Evolutionary conservation across 106 monocot species (phyloP), one percentile per base, ranked within the genome.

Genomic region (Allium sativum): DNA sequence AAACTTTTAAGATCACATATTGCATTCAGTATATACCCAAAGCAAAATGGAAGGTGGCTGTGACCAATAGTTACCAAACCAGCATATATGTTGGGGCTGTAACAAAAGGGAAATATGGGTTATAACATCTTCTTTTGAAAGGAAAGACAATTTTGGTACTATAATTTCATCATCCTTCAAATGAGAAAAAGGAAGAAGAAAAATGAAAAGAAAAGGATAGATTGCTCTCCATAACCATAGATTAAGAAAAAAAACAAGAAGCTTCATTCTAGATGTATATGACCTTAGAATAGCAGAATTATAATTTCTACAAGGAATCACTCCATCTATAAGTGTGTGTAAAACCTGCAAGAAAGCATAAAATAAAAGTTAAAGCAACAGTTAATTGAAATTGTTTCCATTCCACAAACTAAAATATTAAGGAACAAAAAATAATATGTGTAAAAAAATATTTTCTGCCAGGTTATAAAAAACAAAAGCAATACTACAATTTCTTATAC

Each of bases 121-220:
- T 51, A 19, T 42, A 69, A 96, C 95, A 87, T 90, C 95, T 59
- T 96, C 87, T 69, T 96, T 96, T 55, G 95, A 68, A 21, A 96
- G 73, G 53, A 69, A 87, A 54, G 90, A 21, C 48, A 96, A 67
- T 56, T 90, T 54, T 55, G 95, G 84, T 51, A 96, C 56, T 44
- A 87, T 73, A 74, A 96, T 72, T 58, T 96, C 90, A 19, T 73
- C 74, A 78, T 96, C 87, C 95, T 96, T 87, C 72, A 79, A 44
- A n/a, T 47, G 40, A n/a, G 76, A 82, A 7, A 44, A 44, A 61
- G 50, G 40, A 54, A 14, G 43, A 57, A 72, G n/a, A n/a, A 44
- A 22, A 12, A 31, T n/a, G 41, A 44, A 45, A 45, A 46, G 44
- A 31, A 31, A 31, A 31, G 5, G 31, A 31, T 65, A 52, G 52